Evolutionary conservation across 164 flowering plant species (phyloP).

Genomic region (Liquidambar formosana): DNA sequence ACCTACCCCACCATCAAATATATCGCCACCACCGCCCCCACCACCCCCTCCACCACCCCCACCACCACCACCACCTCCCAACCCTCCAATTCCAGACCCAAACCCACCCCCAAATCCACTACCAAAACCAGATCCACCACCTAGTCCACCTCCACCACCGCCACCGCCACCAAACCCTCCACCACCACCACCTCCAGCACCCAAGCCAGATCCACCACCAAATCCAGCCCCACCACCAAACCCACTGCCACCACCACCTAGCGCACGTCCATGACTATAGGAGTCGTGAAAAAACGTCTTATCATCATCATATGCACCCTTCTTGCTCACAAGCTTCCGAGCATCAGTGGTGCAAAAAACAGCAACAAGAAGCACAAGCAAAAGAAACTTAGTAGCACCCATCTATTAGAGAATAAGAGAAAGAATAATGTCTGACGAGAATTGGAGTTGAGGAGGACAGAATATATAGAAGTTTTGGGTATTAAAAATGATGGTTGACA

Average conservation of each 20-base stretch:
- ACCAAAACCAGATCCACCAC: slow-evolving; percentile 3
- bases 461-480: slow-evolving; percentile 13
- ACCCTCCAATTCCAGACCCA: too few relatives aligned
- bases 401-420: slow-evolving; percentile 1
- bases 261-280: neutral
- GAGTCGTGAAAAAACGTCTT: slow-evolving; percentile 11
- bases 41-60: slow-evolving; percentile 24
- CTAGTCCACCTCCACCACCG: slow-evolving; percentile 11
- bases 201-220: slow-evolving; percentile 6
- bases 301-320: slow-evolving; percentile 7
- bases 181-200: slow-evolving; percentile 7
- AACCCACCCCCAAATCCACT: slow-evolving; percentile 7
- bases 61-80: slow-evolving; percentile 19
- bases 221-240: slow-evolving; percentile 18
- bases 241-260: slow-evolving; percentile 21
- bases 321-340: slow-evolving; percentile 12
- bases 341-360: slow-evolving; percentile 18
- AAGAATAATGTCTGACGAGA: slow-evolving; percentile 5
- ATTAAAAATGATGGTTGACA: neutral
- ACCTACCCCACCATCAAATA: slow-evolving; percentile 4
- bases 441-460: neutral
- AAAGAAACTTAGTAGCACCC: slow-evolving; percentile 9
- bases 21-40: too few relatives aligned
- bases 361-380: slow-evolving; percentile 18
- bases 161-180: slow-evolving; percentile 9